phyloP scores from a whole-genome alignment of 139 green algal species.

The Parachlorella kessleri region DNA sequence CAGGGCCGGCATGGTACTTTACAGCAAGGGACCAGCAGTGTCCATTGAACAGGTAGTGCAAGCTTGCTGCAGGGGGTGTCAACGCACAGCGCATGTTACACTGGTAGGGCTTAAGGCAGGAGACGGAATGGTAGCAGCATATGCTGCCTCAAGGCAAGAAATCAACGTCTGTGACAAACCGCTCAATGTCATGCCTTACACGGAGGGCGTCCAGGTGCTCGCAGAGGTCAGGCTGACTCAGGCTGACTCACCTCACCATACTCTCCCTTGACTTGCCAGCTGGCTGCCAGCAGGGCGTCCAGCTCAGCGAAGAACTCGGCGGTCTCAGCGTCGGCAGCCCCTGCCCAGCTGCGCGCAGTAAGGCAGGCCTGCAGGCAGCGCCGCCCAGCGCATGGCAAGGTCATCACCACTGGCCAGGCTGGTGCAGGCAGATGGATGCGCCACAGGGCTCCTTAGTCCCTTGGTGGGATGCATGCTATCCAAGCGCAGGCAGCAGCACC shows the following conservation, averaged over 20 bases:
- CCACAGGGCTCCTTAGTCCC: neutral
- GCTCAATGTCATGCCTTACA: neutral
- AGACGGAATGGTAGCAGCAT: neutral
- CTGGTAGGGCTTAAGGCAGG: neutral
- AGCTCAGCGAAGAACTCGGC: neutral
- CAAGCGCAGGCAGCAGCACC: neutral
- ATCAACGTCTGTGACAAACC: too few species aligned
- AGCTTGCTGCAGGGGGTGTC: neutral
- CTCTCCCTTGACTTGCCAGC: neutral
- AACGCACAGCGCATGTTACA: neutral
- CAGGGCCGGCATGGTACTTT: too few species aligned
- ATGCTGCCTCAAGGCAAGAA: neutral
- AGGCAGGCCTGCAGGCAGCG: neutral
- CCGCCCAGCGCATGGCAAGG: too few species aligned
- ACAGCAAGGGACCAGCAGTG: too few species aligned
- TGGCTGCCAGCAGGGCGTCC: neutral
- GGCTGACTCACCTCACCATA: neutral
- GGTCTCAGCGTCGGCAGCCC: slow-evolving; percentile 6
- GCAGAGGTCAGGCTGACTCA: neutral
- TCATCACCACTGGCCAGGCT: neutral
- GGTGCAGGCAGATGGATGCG: neutral
- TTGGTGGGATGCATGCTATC: neutral
- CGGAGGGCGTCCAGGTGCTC: neutral
- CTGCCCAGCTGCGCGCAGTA: slow-evolving; percentile 6
- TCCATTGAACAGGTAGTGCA: neutral